Percentiles rank a stretch among this genome's conserved stretches.
Evolutionary conservation across 1,139 yeast genomes (phyloP).

Genomic region (Geotrichum armillariae): DNA sequence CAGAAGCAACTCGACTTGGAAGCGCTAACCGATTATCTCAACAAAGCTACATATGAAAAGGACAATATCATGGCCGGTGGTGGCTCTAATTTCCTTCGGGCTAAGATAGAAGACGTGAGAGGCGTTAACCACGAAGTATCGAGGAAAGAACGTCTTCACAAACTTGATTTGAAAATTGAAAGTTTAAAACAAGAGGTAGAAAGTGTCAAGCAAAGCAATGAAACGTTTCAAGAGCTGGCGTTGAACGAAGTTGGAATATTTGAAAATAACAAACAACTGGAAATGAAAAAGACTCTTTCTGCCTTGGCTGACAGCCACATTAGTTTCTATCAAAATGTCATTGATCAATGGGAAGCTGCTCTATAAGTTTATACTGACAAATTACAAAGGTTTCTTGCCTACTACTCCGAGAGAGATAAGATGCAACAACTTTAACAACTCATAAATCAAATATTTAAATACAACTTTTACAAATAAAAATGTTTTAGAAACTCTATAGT

Average conservation of each 20-base stretch:
- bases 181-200: constrained; percentile 58
- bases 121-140: constrained; percentile 61
- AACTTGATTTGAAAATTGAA: constrained; percentile 57
- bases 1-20: constrained; percentile 90
- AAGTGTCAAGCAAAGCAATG: constrained; percentile 68
- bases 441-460: too few relatives aligned
- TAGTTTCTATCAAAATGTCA: constrained; percentile 54
- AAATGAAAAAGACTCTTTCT: constrained; percentile 68
- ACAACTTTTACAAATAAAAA: too few relatives aligned
- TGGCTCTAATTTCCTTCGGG: constrained; percentile 53
- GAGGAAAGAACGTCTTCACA: constrained; percentile 51
- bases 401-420: too few relatives aligned
- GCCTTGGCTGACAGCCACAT: constrained; percentile 76
- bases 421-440: too few relatives aligned
- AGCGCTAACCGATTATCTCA: constrained; percentile 75
- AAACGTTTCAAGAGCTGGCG: constrained; percentile 64
- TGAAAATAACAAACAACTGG: constrained; percentile 76
- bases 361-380: too few relatives aligned
- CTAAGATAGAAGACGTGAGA: constrained; percentile 57
- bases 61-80: constrained; percentile 59
- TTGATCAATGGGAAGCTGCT: constrained; percentile 17
- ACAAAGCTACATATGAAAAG: constrained; percentile 68
- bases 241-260: constrained; percentile 76
- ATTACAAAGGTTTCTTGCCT: too few relatives aligned
- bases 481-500: too few relatives aligned